Evolutionary conservation across 352 stramenopile genomes (phyloP), one percentile per base, ranked within the genome.

Genomic region (Sclerospora graminicola): DNA sequence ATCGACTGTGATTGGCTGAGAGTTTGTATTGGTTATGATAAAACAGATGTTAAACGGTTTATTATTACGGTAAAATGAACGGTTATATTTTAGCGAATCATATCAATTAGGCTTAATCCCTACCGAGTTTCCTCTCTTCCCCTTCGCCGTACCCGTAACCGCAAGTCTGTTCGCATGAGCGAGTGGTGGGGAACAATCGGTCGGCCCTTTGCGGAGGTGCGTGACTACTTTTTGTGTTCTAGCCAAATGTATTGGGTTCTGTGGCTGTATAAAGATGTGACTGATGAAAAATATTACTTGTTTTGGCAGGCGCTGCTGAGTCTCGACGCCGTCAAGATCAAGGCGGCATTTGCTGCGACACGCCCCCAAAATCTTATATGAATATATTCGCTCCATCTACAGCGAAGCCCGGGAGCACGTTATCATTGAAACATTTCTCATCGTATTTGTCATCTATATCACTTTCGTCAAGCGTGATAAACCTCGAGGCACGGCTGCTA

Each of bases 341-440:
- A 66, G 35, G 65, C 62, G 26, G 75, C 75, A 9, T 66, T 84
- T 11, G 54, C 50, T 20, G n/a, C n/a, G 83, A 84, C 41, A 58
- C 75, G 5, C 75, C 75, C 39, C 65, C n/a, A n/a, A n/a, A 69
- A 52, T 80, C 67, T 1, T 87, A 87, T 84, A 82, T 41, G 68
- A 84, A 65, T 86, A 90, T 60, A 87, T 91, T 32, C 71, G 54
- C 56, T 70, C 68, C 44, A 86, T 91, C 52, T 91, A 88, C 57
- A 76, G 48, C 74, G 77, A 46, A 84, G 66, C 37, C 94, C 94
- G n/a, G 2, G 69, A 97, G 48, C 95, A 98, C 56, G 93, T 99
- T 30, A 84, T 97, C 32, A 93, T 98, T 32, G 95, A 99, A 80
- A 98, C 94, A 24, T 87, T 96, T 19, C 68, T 99, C n/a, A 94